Percentiles rank a stretch among this genome's conserved stretches.
phyloP scores from a whole-genome alignment of 2,329 filamentous ascomycete genomes.

The Alternaria arborescens region DNA sequence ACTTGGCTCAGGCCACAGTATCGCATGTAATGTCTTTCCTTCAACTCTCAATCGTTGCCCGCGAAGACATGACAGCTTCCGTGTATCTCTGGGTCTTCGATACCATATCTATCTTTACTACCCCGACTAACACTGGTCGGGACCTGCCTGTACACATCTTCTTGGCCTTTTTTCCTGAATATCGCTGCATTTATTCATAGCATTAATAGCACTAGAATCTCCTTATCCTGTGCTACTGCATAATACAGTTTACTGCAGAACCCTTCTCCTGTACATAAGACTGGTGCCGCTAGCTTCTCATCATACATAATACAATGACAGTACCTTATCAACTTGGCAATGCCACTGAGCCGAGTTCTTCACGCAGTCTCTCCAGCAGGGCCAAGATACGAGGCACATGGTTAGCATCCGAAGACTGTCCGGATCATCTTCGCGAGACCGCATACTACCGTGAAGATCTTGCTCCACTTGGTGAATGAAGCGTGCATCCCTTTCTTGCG shows the following conservation, averaged over 20 bases:
- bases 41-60: background rate
- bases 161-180: background rate
- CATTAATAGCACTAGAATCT: background rate
- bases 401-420: background rate
- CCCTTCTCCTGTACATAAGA: background rate
- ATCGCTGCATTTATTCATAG: background rate
- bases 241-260: background rate
- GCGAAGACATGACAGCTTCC: background rate
- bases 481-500: slow-evolving; percentile 3
- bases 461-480: background rate
- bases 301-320: background rate
- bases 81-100: background rate
- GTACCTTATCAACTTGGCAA: background rate
- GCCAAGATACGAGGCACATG: background rate
- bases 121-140: background rate
- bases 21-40: background rate
- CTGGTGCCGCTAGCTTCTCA: background rate
- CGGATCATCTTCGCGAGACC: background rate
- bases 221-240: background rate
- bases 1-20: background rate
- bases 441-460: background rate
- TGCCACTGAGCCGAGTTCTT: background rate
- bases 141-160: background rate
- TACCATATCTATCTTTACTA: background rate
- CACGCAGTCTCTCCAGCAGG: background rate